phyloP scores from a whole-genome alignment of 2,329 filamentous ascomycete genomes.

The Leptographium procerum region DNA sequence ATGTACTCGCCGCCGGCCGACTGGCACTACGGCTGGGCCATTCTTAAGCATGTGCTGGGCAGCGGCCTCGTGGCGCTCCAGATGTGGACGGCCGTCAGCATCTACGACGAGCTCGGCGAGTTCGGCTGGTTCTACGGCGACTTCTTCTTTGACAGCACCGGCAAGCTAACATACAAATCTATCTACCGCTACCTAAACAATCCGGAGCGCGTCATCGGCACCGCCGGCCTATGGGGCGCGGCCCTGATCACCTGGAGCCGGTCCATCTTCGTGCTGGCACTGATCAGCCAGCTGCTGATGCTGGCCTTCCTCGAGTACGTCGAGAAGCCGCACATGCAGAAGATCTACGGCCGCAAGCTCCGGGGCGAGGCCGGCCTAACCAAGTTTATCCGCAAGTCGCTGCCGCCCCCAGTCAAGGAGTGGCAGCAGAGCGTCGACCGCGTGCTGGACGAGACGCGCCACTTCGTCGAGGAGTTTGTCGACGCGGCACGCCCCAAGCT shows the following conservation, averaged over 20 bases:
- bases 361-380: constrained; percentile 82
- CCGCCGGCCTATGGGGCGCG: constrained; percentile 90
- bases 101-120: constrained; percentile 91
- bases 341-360: constrained; percentile 78
- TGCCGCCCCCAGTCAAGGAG: constrained; percentile 72
- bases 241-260: constrained; percentile 88
- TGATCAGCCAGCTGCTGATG: constrained; percentile 75
- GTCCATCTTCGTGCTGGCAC: constrained; percentile 73
- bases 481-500: constrained; percentile 78
- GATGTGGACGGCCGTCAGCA: constrained; percentile 83
- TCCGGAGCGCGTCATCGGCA: constrained; percentile 84
- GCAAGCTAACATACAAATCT: constrained; percentile 86
- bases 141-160: constrained; percentile 88
- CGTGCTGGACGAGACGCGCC: constrained; percentile 73
- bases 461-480: constrained; percentile 84
- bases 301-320: constrained; percentile 85
- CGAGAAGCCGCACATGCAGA: constrained; percentile 96
- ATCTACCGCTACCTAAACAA: constrained; percentile 99
- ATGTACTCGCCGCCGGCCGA: constrained; percentile 81
- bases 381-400: constrained; percentile 76
- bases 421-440: constrained; percentile 81
- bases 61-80: constrained; percentile 72
- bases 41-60: constrained; percentile 81
- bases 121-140: constrained; percentile 99
- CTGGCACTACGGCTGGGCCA: constrained; percentile 76